Conservation (phyloP, 106 monocot genomes). For the Amphibolis antarctica region DNA sequence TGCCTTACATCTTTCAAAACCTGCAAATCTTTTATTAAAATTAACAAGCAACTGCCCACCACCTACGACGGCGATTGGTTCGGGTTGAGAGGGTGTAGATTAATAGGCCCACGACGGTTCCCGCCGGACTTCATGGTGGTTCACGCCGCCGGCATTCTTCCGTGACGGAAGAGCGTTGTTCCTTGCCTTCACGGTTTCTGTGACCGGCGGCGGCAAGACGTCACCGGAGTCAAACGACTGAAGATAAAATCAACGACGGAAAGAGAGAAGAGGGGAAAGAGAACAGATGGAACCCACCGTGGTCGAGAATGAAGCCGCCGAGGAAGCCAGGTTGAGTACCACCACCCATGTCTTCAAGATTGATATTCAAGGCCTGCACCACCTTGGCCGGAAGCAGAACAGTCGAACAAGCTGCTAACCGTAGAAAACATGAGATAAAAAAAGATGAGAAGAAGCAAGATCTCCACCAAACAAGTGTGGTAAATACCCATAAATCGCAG, state of each 20-base stretch:
- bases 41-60: too few relatives aligned
- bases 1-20: too few relatives aligned
- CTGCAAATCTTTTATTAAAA: too few relatives aligned
- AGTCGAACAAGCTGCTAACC: slow-evolving; percentile 39
- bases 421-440: not conserved
- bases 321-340: slow-evolving; percentile 14
- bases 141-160: not conserved
- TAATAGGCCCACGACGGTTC: slow-evolving; percentile 20
- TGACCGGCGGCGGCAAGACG: not conserved
- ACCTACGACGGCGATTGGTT: too few relatives aligned
- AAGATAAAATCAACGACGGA: not conserved
- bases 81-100: too few relatives aligned
- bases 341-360: slow-evolving; percentile 24
- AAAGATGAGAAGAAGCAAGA: too few relatives aligned
- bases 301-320: slow-evolving; percentile 23
- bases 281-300: slow-evolving; percentile 18
- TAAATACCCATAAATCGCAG: not conserved
- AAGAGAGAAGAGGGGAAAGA: not conserved
- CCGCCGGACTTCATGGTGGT: slow-evolving; percentile 2
- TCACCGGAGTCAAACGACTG: not conserved
- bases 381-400: slow-evolving; percentile 60
- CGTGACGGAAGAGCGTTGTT: not conserved
- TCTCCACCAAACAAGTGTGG: too few relatives aligned
- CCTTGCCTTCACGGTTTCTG: too few relatives aligned
- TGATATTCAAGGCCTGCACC: slow-evolving; percentile 52